Percentiles rank a stretch among this genome's conserved stretches.
Evolutionary conservation across 2,329 filamentous ascomycete species (phyloP).

Genomic region (Pleoardoris graminearum): DNA sequence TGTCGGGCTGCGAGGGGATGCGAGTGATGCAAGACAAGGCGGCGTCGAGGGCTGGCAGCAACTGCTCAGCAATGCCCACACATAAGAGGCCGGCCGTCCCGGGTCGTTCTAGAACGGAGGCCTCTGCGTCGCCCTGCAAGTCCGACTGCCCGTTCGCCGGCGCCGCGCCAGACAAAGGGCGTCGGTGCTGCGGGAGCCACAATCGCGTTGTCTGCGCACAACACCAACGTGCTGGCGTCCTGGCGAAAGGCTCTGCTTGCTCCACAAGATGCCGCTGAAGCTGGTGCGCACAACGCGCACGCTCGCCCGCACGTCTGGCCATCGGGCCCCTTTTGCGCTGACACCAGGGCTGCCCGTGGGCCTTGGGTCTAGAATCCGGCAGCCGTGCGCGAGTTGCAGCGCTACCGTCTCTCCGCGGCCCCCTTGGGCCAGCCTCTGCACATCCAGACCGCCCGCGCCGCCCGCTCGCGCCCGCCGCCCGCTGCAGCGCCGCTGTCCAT

Average conservation of each 20-base stretch:
- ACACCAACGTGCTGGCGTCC: neutral
- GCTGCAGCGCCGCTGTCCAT: too few relatives aligned
- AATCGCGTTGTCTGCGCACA: neutral
- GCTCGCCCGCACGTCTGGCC: neutral
- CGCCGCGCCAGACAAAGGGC: neutral
- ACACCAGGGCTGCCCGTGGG: conserved; percentile 1
- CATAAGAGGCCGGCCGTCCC: too few relatives aligned
- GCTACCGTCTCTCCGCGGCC: conserved; percentile 21
- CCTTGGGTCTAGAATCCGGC: conserved; percentile 22
- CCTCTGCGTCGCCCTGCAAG: conserved; percentile 26
- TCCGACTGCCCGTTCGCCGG: neutral
- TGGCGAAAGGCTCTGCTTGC: neutral
- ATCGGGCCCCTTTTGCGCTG: conserved; percentile 5
- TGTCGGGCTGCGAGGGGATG: conserved; percentile 24
- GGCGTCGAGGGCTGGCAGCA: conserved; percentile 33
- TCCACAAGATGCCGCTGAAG: too few relatives aligned
- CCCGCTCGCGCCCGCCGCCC: too few relatives aligned
- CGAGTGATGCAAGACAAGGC: conserved; percentile 29
- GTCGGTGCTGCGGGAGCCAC: neutral
- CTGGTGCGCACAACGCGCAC: neutral
- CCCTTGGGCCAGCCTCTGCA: conserved; percentile 17
- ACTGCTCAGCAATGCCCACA: conserved; percentile 19
- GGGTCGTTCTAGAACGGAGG: conserved; percentile 42
- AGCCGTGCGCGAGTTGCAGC: conserved; percentile 25
- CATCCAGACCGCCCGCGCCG: conserved; percentile 11